These are phyloP conservation scores for Cubamyces sp. DNA, from an alignment of 768 basidiomycete genomes.

Conservation along the genomic window DNA sequence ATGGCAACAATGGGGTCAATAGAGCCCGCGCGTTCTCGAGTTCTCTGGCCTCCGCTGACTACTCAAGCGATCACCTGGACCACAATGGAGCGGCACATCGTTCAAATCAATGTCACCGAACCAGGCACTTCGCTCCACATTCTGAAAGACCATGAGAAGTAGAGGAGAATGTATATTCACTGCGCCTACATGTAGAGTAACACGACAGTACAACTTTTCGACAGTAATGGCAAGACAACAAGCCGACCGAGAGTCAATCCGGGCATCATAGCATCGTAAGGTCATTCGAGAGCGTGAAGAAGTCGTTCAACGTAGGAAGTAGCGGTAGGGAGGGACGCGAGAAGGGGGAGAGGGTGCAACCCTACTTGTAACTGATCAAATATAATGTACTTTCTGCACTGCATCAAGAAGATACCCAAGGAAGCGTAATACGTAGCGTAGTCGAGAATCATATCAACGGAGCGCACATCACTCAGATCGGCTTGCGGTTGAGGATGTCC, in stretches of 20 bases:
- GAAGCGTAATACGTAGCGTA: constrained; percentile 8
- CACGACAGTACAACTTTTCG: constrained; percentile 23
- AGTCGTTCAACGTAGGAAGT: constrained; percentile 17
- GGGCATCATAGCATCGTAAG: constrained; percentile 21
- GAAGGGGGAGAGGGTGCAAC: constrained; percentile 20
- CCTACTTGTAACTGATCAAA: constrained; percentile 10
- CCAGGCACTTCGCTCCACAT: neutral
- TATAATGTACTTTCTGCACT: constrained; percentile 30
- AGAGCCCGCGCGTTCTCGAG: neutral
- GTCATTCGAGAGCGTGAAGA: constrained; percentile 21
- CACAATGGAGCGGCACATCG: no score
- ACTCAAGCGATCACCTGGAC: no score
- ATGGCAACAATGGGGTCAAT: neutral
- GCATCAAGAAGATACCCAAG: constrained; percentile 19
- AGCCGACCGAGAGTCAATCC: constrained; percentile 13
- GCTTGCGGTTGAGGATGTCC: constrained; percentile 61
- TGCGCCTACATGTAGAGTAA: constrained; percentile 22
- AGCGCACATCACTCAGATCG: constrained; percentile 14
- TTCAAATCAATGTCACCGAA: no score
- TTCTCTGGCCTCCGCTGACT: neutral
- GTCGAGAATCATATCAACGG: neutral
- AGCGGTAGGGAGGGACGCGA: constrained; percentile 13
- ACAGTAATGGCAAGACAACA: constrained; percentile 13
- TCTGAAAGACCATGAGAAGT: no score
- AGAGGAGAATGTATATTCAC: constrained; percentile 1